Evolutionary conservation across 371 early-diverging fungal genomes (phyloP), one percentile per base, ranked within the genome.

Genomic region (Rhizopus sp.): DNA sequence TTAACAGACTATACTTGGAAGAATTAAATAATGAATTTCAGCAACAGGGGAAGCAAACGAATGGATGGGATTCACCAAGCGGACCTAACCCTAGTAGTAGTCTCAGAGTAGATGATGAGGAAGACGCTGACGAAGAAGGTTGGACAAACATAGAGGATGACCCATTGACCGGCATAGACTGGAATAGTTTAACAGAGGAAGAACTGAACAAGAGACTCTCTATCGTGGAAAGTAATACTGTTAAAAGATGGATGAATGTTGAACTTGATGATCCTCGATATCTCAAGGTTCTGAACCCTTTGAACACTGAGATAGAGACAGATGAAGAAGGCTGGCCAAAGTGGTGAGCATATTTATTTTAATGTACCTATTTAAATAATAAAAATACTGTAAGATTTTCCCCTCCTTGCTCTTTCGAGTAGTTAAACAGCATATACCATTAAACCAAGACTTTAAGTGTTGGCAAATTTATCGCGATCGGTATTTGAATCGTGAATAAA

Each of bases 201-300:
- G 78, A 78, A 6, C 29, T 78, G n/a, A 63, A 57, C n/a, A 64
- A 50, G 23, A 41, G 78, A 12, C 29, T 78, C 4, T 56, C 42
- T 2, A 37, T 59, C 9, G 73, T 78, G 1, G 72, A 71, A 45
- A 63, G 69, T 53, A 64, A 69, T n/a, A 73, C 73, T 0, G 60
- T 57, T 0, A 66, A 68, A 46, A 50, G 75, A 34, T 71, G 75
- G 68, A 16, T 75, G n/a, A 71, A 60, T 48, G 63, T 73, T 0
- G 72, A 67, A 17, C 57, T 73, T 46, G 55, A 75, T 37, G 78
- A 78, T 44, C 66, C 71, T 7, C 48, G 62, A 1, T 68, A 78
- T 44, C 32, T 68, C 9, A 78, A 78, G 57, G 72, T 73, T 1
- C 41, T 78, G 0, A 68, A 70, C 34, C 53, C 70, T 0, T 60